These are phyloP conservation scores for Calocera cornea DNA, from an alignment of 768 basidiomycete species.

Conservation along the genomic window DNA sequence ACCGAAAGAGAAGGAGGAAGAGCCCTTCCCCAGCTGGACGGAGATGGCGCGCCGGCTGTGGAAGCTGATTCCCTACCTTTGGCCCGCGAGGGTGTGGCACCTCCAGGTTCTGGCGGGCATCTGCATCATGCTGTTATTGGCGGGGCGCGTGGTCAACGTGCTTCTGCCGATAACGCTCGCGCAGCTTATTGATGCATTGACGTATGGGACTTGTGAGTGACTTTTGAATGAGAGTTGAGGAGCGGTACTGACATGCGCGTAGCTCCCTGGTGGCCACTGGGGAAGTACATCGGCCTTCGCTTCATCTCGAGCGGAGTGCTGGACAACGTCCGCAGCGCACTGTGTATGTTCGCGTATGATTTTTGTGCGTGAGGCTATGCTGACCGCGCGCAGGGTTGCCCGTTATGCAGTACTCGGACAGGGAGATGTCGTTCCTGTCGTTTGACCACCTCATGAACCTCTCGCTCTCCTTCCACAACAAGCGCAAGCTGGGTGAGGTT, in stretches of 20 bases:
- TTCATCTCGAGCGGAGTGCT: conserved; percentile 47
- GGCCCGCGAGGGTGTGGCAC: conserved; percentile 54
- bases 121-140: conserved; percentile 54
- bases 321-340: conserved; percentile 16
- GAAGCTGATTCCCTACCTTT: conserved; percentile 64
- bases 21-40: conserved; percentile 42
- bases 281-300: conserved; percentile 52
- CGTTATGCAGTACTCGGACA: conserved; percentile 79
- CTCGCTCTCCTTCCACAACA: conserved; percentile 70
- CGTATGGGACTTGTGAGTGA: background rate
- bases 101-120: conserved; percentile 58
- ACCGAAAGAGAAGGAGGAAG: conserved; percentile 10
- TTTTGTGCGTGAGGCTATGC: conserved; percentile 14
- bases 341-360: conserved; percentile 9
- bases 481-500: conserved; percentile 73
- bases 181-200: conserved; percentile 33
- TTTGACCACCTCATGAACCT: conserved; percentile 80
- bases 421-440: conserved; percentile 75
- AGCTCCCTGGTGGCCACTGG: conserved; percentile 51
- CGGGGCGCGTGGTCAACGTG: conserved; percentile 66
- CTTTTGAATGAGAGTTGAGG: background rate
- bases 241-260: background rate
- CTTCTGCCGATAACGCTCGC: conserved; percentile 59
- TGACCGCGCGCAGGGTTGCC: conserved; percentile 40
- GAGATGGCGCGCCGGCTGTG: conserved; percentile 54